Percentiles rank a stretch among this genome's conserved stretches.
These are phyloP conservation scores for Raffaelea ambrosiae DNA, from an alignment of 2,329 filamentous ascomycete genomes.

Conservation along the genomic window DNA sequence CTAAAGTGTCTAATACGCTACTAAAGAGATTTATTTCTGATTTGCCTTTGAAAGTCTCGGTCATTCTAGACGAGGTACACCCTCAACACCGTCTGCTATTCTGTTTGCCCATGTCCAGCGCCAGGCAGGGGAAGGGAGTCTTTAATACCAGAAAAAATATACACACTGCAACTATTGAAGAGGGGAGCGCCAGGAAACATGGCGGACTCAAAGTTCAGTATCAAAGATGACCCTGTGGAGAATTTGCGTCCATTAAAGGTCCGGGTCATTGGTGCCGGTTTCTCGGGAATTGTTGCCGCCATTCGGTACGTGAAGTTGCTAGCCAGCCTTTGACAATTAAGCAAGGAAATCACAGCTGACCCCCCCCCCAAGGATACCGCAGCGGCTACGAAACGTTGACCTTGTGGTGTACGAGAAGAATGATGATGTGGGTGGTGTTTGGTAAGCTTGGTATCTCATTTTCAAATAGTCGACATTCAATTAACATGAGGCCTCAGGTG, in stretches of 20 bases:
- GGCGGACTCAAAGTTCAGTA: conserved; percentile 4
- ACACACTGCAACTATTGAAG: no score
- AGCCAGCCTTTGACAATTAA: background rate
- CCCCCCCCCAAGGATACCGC: conserved; percentile 26
- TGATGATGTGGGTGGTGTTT: conserved; percentile 23
- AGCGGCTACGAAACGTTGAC: conserved; percentile 23
- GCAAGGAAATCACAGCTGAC: no score
- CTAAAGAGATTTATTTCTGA: no score
- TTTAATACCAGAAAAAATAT: no score
- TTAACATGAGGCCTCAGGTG: conserved; percentile 14
- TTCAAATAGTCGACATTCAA: background rate
- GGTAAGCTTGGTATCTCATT: conserved; percentile 14
- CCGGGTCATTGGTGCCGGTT: conserved; percentile 24
- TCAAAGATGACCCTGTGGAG: conserved; percentile 22
- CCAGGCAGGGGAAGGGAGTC: no score
- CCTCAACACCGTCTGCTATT: no score
- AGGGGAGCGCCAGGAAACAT: no score
- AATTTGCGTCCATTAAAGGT: conserved; percentile 23
- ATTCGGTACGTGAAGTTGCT: conserved; percentile 17
- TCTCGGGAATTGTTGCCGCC: conserved; percentile 23
- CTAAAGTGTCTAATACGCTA: no score
- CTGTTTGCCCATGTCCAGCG: no score
- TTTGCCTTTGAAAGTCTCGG: no score
- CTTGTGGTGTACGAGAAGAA: conserved; percentile 27
- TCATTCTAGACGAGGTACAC: no score